phyloP scores from a whole-genome alignment of 139 green algal species.

The Chlorella sp. region DNA sequence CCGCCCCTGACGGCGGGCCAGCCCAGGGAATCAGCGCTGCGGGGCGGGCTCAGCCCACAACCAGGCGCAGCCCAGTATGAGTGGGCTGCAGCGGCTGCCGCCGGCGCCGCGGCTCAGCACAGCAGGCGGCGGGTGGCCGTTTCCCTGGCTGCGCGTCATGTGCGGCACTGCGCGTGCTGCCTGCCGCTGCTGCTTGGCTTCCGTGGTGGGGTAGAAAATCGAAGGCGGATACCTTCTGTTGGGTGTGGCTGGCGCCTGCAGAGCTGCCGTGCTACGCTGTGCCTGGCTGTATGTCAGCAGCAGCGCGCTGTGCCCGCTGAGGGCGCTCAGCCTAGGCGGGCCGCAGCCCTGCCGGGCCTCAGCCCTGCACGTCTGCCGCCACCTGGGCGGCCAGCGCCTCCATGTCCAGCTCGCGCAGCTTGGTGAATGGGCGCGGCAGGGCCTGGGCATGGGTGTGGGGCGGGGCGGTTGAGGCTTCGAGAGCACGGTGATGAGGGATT shows the following conservation, averaged over 20 bases:
- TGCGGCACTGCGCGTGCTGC: conserved; percentile 11
- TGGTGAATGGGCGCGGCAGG: conserved; percentile 36
- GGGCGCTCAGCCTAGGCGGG: no score
- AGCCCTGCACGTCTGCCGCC: conserved; percentile 13
- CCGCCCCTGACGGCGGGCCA: no score
- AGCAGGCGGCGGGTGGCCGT: conserved; percentile 15
- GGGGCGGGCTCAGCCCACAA: no score
- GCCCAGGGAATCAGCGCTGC: no score
- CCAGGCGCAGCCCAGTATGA: no score
- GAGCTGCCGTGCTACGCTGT: background rate
- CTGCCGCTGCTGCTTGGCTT: background rate
- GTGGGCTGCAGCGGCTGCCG: no score
- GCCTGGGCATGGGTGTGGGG: no score
- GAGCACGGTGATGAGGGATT: background rate
- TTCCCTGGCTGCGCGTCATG: conserved; percentile 34
- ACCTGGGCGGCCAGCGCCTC: conserved; percentile 6
- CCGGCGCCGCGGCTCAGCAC: conserved; percentile 4
- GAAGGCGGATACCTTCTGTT: background rate
- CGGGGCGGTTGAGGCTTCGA: no score
- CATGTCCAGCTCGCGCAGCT: conserved; percentile 32
- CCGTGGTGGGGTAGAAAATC: background rate
- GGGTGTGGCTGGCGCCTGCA: background rate
- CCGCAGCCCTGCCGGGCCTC: no score
- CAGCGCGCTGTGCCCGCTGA: background rate
- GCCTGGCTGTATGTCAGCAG: background rate